These are phyloP conservation scores for Yamadazyma trypodendri DNA, from an alignment of 1,139 yeast genomes.

Conservation along the genomic window DNA sequence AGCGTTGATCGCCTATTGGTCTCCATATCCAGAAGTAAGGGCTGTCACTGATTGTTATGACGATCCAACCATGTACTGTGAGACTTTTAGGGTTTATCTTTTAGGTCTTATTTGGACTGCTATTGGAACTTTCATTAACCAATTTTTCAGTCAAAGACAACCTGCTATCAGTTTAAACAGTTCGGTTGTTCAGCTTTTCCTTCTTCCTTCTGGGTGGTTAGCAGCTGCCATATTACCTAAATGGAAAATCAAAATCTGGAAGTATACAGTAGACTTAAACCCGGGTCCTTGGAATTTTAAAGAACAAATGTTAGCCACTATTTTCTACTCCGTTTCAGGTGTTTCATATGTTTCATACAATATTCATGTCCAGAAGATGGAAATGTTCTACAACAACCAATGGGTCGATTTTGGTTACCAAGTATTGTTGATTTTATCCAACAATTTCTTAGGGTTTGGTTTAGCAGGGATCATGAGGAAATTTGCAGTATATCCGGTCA, in stretches of 20 bases:
- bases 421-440: slow-evolving; percentile 34
- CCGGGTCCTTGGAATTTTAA: slow-evolving; percentile 58
- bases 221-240: slow-evolving; percentile 26
- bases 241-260: slow-evolving; percentile 31
- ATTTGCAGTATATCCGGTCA: slow-evolving; percentile 41
- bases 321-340: slow-evolving; percentile 43
- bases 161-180: slow-evolving; percentile 47
- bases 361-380: slow-evolving; percentile 43
- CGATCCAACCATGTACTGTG: slow-evolving; percentile 50
- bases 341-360: slow-evolving; percentile 43
- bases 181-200: slow-evolving; percentile 41
- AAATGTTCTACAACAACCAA: slow-evolving; percentile 37
- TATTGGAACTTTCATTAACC: slow-evolving; percentile 54
- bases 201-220: slow-evolving; percentile 24
- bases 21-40: slow-evolving; percentile 68
- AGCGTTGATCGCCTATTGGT: slow-evolving; percentile 49
- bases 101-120: slow-evolving; percentile 54
- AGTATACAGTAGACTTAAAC: slow-evolving; percentile 27
- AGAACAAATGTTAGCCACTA: slow-evolving; percentile 58
- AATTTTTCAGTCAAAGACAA: slow-evolving; percentile 55
- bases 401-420: slow-evolving; percentile 44
- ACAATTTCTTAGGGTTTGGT: slow-evolving; percentile 45
- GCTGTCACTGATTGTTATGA: slow-evolving; percentile 56
- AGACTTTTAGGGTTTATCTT: slow-evolving; percentile 55
- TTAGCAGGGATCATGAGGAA: slow-evolving; percentile 45